phyloP scores from a whole-genome alignment of 352 stramenopile genomes.

The Saprolegnia diclina region DNA sequence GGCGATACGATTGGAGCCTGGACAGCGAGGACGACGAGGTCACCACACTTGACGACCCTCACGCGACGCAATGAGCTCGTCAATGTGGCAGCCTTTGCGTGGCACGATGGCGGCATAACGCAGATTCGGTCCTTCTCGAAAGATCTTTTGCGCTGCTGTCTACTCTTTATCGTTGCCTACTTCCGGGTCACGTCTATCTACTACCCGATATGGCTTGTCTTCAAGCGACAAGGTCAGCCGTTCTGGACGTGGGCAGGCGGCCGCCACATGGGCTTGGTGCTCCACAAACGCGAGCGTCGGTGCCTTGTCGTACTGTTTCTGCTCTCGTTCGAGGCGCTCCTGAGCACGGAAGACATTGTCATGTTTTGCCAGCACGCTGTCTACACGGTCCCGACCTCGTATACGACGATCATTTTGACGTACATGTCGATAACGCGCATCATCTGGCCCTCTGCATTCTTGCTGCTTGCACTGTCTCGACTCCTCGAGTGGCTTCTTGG shows the following conservation, averaged over 20 bases:
- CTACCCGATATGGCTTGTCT: conserved; percentile 11
- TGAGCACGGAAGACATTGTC: conserved; percentile 21
- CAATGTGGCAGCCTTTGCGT: not conserved
- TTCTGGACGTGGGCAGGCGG: not conserved
- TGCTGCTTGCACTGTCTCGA: not conserved
- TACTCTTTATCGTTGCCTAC: not conserved
- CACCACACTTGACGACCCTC: not conserved
- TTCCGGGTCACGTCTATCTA: conserved; percentile 12
- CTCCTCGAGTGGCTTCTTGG: not conserved
- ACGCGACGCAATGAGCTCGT: not conserved
- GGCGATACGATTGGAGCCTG: conserved; percentile 9
- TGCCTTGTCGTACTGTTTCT: not conserved
- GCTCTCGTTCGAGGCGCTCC: conserved; percentile 6
- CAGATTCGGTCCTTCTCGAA: conserved; percentile 6
- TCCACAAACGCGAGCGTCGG: conserved; percentile 19
- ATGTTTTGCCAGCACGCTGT: conserved; percentile 14
- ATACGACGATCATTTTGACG: not conserved
- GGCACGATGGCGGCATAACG: conserved; percentile 17
- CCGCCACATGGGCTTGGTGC: conserved; percentile 10
- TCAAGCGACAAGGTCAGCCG: not conserved
- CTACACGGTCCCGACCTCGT: conserved; percentile 1
- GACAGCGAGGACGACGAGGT: conserved; percentile 9
- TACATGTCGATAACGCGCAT: conserved; percentile 20
- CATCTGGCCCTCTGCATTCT: conserved; percentile 14
- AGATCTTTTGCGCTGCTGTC: not conserved